phyloP scores from a whole-genome alignment of 2,329 filamentous ascomycete species.

The Aspergillus tanneri region DNA sequence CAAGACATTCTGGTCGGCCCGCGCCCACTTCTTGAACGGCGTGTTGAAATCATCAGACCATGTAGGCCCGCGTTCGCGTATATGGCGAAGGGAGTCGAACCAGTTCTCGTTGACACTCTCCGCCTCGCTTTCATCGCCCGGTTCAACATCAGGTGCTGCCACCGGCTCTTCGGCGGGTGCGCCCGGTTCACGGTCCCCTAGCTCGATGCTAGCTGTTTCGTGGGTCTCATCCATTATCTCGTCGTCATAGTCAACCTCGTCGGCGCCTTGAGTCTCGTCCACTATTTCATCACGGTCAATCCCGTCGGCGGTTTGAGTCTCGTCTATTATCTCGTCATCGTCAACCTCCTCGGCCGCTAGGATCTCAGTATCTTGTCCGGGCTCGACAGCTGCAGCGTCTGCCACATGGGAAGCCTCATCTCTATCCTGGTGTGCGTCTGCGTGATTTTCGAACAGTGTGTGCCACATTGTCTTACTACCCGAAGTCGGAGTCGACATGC shows the following conservation, averaged over 20 bases:
- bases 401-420: neutral
- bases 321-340: neutral
- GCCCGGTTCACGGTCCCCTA: conserved; percentile 31
- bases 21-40: conserved; percentile 40
- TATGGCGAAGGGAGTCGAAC: conserved; percentile 31
- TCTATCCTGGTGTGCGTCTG: neutral
- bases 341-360: conserved; percentile 3
- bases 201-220: conserved; percentile 40
- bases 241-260: conserved; percentile 3
- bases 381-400: neutral
- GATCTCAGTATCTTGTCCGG: neutral
- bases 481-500: conserved; percentile 9
- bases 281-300: too few species aligned
- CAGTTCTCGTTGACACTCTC: conserved; percentile 27
- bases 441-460: neutral
- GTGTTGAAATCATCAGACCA: conserved; percentile 40
- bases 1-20: conserved; percentile 33
- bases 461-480: neutral
- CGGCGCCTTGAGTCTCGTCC: neutral
- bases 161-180: neutral
- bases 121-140: conserved; percentile 10
- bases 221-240: conserved; percentile 24
- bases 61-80: conserved; percentile 18
- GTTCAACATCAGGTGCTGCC: neutral
- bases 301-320: neutral